Evolutionary conservation across 768 basidiomycete genomes (phyloP).

Genomic region (Tylopilus felleus): DNA sequence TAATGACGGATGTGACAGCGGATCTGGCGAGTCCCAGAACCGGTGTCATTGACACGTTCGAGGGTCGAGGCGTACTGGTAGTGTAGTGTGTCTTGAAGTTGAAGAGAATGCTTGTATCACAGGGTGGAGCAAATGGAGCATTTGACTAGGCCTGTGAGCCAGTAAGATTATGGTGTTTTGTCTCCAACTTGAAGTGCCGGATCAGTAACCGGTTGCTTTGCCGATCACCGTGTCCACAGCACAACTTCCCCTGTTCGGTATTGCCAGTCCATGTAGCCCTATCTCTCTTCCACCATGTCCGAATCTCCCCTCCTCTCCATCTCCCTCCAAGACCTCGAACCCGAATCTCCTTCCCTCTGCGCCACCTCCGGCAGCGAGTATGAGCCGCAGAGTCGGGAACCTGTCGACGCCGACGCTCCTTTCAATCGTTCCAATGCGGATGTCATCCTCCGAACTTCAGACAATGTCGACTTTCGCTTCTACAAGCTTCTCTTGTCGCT

Average conservation of each 20-base stretch:
- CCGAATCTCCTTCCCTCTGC: background rate
- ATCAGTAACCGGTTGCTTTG: slow-evolving; percentile 6
- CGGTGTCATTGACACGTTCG: background rate
- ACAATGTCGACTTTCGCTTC: slow-evolving; percentile 48
- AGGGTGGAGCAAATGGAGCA: background rate
- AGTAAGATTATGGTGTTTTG: too few species aligned
- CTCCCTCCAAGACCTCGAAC: slow-evolving; percentile 3
- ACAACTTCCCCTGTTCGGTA: slow-evolving; percentile 2
- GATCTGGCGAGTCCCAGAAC: background rate
- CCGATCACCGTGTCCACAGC: slow-evolving; percentile 1
- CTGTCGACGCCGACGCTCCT: slow-evolving; percentile 34
- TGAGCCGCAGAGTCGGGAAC: slow-evolving; percentile 7
- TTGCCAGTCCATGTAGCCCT: slow-evolving; percentile 12
- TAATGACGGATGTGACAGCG: background rate
- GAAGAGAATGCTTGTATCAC: too few species aligned
- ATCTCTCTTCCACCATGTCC: slow-evolving; percentile 13
- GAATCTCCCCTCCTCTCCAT: slow-evolving; percentile 5
- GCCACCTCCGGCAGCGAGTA: background rate
- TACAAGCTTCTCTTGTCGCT: slow-evolving; percentile 53
- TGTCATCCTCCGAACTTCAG: slow-evolving; percentile 53
- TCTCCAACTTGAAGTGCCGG: slow-evolving; percentile 1
- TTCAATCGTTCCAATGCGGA: slow-evolving; percentile 51
- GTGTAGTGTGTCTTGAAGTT: too few species aligned
- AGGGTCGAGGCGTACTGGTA: background rate
- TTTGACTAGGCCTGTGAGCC: background rate